Percentiles rank a stretch among this genome's conserved stretches.
Conservation (phyloP, 2,329 filamentous ascomycete genomes). For the Mycosphaerella sp. region DNA sequence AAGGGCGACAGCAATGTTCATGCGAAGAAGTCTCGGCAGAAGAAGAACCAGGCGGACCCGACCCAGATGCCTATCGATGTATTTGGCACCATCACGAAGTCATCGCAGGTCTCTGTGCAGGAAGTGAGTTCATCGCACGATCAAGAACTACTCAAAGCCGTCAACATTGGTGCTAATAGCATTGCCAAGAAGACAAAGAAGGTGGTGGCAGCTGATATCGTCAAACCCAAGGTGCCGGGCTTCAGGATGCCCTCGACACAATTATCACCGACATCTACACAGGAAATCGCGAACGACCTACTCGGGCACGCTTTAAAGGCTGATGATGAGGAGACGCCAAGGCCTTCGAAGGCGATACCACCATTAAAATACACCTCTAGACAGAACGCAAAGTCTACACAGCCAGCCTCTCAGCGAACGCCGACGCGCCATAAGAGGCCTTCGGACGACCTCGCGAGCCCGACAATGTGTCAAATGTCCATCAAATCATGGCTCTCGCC, state of each 20-base stretch:
- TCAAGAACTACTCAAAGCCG: constrained; percentile 12
- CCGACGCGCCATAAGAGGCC: constrained; percentile 28
- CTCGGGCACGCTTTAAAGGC: not conserved
- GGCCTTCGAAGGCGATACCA: not conserved
- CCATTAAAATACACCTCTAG: not conserved
- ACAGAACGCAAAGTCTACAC: constrained; percentile 4
- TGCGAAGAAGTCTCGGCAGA: constrained; percentile 16
- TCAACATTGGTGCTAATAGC: constrained; percentile 9
- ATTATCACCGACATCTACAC: not conserved
- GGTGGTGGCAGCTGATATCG: not conserved
- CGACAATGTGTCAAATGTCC: constrained; percentile 22
- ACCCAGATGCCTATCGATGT: constrained; percentile 12
- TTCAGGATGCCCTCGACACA: constrained; percentile 15
- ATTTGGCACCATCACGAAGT: constrained; percentile 16
- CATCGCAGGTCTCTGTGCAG: constrained; percentile 11
- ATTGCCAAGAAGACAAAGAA: constrained; percentile 6
- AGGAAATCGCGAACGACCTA: not conserved
- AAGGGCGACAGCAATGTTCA: constrained; percentile 19
- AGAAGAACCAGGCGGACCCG: constrained; percentile 14
- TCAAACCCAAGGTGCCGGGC: not conserved
- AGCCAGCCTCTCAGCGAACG: constrained; percentile 13
- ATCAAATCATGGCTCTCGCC: constrained; percentile 29
- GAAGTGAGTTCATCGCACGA: constrained; percentile 5
- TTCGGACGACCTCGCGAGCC: constrained; percentile 26
- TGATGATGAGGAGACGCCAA: constrained; percentile 18